These are phyloP conservation scores for Ceratocystis alfenasii DNA, from an alignment of 2,329 filamentous ascomycete species.

Conservation along the genomic window DNA sequence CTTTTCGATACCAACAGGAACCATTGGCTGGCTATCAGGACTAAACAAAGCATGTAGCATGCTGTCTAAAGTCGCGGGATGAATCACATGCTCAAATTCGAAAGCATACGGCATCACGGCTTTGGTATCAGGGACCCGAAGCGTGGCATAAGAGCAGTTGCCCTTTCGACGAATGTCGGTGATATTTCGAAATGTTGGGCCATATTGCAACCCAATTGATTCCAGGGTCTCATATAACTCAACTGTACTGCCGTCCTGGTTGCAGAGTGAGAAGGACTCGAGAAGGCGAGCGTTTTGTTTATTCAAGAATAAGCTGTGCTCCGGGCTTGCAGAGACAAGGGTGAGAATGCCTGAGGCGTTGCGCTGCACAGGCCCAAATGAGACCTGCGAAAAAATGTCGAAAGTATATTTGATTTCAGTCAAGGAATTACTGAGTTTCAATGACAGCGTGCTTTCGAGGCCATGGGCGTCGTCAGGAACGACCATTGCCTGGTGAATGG, in stretches of 20 bases:
- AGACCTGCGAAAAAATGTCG: slow-evolving; percentile 36
- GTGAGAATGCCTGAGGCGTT: slow-evolving; percentile 31
- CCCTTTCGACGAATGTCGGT: slow-evolving; percentile 28
- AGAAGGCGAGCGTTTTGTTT: slow-evolving; percentile 8
- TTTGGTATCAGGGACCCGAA: slow-evolving; percentile 39
- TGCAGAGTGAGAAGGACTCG: slow-evolving; percentile 3
- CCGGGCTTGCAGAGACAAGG: slow-evolving; percentile 13
- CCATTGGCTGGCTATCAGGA: slow-evolving; percentile 37
- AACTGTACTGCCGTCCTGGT: slow-evolving; percentile 9
- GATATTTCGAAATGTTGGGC: slow-evolving; percentile 40
- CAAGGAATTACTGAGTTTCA: slow-evolving; percentile 28
- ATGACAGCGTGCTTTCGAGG: slow-evolving; percentile 39
- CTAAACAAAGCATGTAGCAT: slow-evolving; percentile 44
- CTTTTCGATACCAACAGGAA: slow-evolving; percentile 37
- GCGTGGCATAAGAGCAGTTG: slow-evolving; percentile 29
- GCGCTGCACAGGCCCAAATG: slow-evolving; percentile 27
- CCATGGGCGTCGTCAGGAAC: slow-evolving; percentile 37
- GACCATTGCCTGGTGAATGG: slow-evolving; percentile 41
- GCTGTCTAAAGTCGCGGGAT: slow-evolving; percentile 45
- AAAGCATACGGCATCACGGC: slow-evolving; percentile 42
- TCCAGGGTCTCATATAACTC: slow-evolving; percentile 39
- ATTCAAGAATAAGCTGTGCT: slow-evolving; percentile 5
- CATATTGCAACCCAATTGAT: slow-evolving; percentile 41
- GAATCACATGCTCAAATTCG: slow-evolving; percentile 44
- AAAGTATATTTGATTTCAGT: slow-evolving; percentile 30